phyloP scores from a whole-genome alignment of 306 rosid genomes.

The Cucumis hystrix region DNA sequence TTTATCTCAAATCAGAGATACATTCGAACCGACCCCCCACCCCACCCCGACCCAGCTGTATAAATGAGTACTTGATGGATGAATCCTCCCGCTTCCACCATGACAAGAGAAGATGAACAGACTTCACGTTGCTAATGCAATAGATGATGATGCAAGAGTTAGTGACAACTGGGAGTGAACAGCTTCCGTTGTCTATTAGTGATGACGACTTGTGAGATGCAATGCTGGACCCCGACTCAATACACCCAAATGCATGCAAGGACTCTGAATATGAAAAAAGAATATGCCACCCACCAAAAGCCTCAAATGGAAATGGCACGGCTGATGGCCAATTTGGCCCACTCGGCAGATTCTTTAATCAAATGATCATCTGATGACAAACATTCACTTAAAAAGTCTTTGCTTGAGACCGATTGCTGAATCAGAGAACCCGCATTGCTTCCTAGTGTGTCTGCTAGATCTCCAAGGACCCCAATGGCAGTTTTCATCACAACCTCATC shows the following conservation, averaged over 20 bases:
- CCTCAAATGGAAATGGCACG: constrained; percentile 70
- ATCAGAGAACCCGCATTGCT: constrained; percentile 54
- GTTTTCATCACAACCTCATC: constrained; percentile 77
- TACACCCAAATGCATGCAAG: constrained; percentile 75
- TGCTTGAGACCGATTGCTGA: constrained; percentile 80
- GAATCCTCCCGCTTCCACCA: constrained; percentile 1
- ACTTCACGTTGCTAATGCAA: constrained; percentile 9
- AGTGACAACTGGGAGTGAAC: constrained; percentile 12
- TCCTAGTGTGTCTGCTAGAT: constrained; percentile 82
- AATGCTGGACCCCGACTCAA: constrained; percentile 57
- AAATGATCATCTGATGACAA: constrained; percentile 68
- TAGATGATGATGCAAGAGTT: constrained; percentile 12
- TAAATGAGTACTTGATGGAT: background rate
- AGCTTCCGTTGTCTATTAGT: constrained; percentile 14
- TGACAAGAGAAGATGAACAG: constrained; percentile 1
- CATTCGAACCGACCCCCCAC: background rate
- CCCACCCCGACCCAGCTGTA: background rate
- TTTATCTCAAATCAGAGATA: constrained; percentile 1
- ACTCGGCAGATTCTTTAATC: constrained; percentile 81
- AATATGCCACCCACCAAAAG: constrained; percentile 20
- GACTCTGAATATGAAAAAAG: constrained; percentile 12
- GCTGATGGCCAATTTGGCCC: constrained; percentile 83
- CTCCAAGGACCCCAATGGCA: constrained; percentile 90
- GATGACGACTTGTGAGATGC: constrained; percentile 77
- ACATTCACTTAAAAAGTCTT: constrained; percentile 73